These are phyloP conservation scores for Cubamyces sp. DNA, from an alignment of 768 basidiomycete species.

Conservation along the genomic window DNA sequence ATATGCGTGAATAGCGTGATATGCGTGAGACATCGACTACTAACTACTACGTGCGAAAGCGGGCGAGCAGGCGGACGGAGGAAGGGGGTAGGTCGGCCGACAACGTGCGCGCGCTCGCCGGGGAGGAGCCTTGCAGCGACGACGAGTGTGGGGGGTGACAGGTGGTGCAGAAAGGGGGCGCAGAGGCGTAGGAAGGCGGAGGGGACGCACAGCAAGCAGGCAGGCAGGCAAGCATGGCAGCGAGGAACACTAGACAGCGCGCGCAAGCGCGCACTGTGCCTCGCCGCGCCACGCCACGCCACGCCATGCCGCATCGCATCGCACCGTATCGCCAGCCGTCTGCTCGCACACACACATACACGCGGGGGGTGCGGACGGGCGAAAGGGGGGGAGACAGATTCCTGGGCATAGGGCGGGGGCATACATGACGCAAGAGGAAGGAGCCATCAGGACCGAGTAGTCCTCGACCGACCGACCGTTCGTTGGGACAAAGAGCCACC, in stretches of 20 bases:
- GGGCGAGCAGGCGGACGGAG: neutral
- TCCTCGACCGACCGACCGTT: conserved; percentile 3
- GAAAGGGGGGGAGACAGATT: conserved; percentile 15
- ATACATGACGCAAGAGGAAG: conserved; percentile 7
- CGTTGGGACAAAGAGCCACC: neutral
- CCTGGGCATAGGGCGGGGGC: conserved; percentile 29
- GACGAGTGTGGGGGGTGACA: neutral
- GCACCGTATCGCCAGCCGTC: neutral
- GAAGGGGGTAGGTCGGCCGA: conserved; percentile 1
- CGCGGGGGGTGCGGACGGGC: conserved; percentile 8
- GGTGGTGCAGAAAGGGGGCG: neutral
- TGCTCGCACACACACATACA: neutral
- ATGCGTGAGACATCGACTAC: conserved; percentile 24
- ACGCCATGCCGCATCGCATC: no score
- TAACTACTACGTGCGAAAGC: conserved; percentile 18
- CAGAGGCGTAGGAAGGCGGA: neutral
- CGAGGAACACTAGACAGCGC: conserved; percentile 15
- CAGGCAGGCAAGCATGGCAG: neutral
- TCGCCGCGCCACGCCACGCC: conserved; percentile 1
- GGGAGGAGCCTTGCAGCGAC: conserved; percentile 13
- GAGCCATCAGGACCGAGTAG: conserved; percentile 13
- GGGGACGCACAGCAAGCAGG: no score
- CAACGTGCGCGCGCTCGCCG: neutral
- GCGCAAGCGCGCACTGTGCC: conserved; percentile 24
- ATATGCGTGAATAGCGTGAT: conserved; percentile 28